phyloP scores from a whole-genome alignment of 768 basidiomycete genomes.

The Suillus decipiens region DNA sequence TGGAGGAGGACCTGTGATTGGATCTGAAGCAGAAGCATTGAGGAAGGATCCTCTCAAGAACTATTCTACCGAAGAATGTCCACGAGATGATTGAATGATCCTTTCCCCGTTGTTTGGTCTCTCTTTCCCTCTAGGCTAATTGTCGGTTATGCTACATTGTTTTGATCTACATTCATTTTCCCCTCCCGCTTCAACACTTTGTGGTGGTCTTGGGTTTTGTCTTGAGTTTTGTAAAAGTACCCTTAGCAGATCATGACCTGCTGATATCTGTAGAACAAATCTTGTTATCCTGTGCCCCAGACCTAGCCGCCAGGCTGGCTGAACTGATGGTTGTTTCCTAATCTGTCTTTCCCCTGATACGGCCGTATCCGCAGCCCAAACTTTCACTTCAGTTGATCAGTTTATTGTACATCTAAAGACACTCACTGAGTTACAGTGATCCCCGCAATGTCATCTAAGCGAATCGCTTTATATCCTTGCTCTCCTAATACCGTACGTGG shows the following conservation, averaged over 20 bases:
- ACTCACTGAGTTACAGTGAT: background rate
- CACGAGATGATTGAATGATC: conserved; percentile 24
- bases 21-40: conserved; percentile 75
- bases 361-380: conserved; percentile 4
- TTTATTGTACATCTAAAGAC: background rate
- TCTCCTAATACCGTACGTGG: conserved; percentile 72
- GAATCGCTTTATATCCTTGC: conserved; percentile 57
- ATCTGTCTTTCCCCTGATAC: conserved; percentile 19
- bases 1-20: conserved; percentile 41
- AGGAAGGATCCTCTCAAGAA: conserved; percentile 83
- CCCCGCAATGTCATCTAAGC: conserved; percentile 50
- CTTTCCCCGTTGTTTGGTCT: conserved; percentile 4
- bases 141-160: conserved; percentile 7
- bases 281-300: background rate
- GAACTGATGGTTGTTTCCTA: background rate
- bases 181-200: no score
- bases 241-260: background rate
- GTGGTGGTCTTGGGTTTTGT: background rate
- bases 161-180: conserved; percentile 19
- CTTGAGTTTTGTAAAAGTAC: background rate
- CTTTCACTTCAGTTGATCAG: background rate
- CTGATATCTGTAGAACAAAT: background rate
- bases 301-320: background rate
- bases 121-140: background rate
- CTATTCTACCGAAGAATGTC: conserved; percentile 42